Percentiles rank a stretch among this genome's conserved stretches.
Conservation (phyloP, 306 rosid genomes). For the Cicer yamashitae region DNA sequence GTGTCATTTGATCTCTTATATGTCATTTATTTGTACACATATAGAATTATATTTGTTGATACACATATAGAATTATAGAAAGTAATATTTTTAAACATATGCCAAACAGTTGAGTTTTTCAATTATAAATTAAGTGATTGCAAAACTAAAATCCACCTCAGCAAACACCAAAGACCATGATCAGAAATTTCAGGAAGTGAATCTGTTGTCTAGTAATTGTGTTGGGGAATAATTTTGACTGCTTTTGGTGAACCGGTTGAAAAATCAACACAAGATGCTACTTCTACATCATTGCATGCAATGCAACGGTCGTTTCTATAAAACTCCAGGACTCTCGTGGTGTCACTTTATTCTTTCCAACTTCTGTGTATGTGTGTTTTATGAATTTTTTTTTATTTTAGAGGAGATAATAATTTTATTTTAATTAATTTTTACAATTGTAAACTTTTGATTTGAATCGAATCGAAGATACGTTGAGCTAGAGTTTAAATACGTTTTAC, state of each 20-base stretch:
- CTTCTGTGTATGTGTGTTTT: no score
- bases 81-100: no score
- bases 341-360: constrained; percentile 26
- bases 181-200: constrained; percentile 24
- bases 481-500: no score
- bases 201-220: background rate
- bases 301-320: constrained; percentile 33
- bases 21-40: no score
- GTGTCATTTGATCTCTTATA: no score
- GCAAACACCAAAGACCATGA: constrained; percentile 2
- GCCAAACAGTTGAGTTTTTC: constrained; percentile 2
- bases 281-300: constrained; percentile 42
- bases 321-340: background rate
- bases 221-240: constrained; percentile 41
- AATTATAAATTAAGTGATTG: background rate
- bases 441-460: no score
- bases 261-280: constrained; percentile 27
- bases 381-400: no score
- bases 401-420: no score
- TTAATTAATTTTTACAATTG: no score
- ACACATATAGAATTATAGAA: no score
- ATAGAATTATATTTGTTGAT: no score
- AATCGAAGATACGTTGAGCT: no score
- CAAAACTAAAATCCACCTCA: constrained; percentile 11
- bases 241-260: constrained; percentile 31